Conservation (phyloP, 2,329 filamentous ascomycete genomes). For the Lecanosticta acicola region DNA sequence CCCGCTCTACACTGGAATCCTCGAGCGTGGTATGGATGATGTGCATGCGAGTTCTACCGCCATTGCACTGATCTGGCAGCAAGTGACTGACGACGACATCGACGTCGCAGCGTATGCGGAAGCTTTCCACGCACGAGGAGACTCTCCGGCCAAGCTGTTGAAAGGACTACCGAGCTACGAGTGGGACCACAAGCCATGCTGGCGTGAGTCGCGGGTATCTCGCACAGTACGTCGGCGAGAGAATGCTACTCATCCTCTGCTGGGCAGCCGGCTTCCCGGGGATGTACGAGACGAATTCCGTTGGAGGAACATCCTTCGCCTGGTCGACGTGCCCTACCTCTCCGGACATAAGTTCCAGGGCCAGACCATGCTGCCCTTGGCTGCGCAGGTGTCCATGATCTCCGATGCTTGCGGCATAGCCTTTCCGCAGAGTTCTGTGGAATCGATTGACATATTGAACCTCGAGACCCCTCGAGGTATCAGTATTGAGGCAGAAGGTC, state of each 20-base stretch:
- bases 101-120: background rate
- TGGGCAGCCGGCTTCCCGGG: conserved; percentile 9
- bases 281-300: background rate
- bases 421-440: conserved; percentile 2
- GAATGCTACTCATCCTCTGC: conserved; percentile 4
- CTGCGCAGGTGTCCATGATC: conserved; percentile 19
- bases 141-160: too few species aligned
- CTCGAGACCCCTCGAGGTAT: conserved; percentile 9
- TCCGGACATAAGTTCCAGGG: conserved; percentile 27
- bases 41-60: conserved; percentile 12
- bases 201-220: conserved; percentile 13
- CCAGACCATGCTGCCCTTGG: conserved; percentile 30
- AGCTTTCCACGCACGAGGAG: conserved; percentile 3
- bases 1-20: conserved; percentile 6
- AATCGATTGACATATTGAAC: conserved; percentile 1
- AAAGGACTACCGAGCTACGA: conserved; percentile 9
- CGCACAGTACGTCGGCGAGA: conserved; percentile 1
- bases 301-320: conserved; percentile 13
- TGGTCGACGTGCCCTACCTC: conserved; percentile 3
- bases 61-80: conserved; percentile 13
- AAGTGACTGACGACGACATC: background rate
- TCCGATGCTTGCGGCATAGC: conserved; percentile 13
- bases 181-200: conserved; percentile 9
- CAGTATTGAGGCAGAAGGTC: conserved; percentile 5
- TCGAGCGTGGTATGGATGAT: conserved; percentile 21